Evolutionary conservation across 2,329 filamentous ascomycete species (phyloP).

Genomic region (Arthrobotrys entomopaga): DNA sequence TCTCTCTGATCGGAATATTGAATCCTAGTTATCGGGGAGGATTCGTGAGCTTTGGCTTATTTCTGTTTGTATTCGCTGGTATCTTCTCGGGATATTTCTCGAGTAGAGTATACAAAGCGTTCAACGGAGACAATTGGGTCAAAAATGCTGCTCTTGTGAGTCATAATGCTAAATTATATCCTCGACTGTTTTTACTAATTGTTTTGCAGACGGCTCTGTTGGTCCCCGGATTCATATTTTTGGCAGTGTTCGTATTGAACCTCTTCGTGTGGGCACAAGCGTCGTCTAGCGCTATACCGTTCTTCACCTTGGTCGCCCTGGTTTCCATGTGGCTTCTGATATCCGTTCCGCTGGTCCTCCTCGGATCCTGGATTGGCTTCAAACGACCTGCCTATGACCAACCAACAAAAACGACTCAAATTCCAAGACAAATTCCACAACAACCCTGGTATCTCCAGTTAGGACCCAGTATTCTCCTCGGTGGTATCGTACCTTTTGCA

Average conservation of each 20-base stretch:
- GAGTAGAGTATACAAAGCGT: conserved; percentile 82
- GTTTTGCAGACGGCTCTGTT: conserved; percentile 73
- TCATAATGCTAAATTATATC: conserved; percentile 24
- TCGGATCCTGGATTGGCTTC: conserved; percentile 81
- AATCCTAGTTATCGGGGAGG: conserved; percentile 91
- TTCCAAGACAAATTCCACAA: conserved; percentile 77
- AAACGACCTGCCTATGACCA: conserved; percentile 77
- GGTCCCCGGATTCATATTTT: conserved; percentile 81
- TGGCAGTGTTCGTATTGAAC: conserved; percentile 80
- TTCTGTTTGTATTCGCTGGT: conserved; percentile 84
- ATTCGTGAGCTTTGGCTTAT: conserved; percentile 84
- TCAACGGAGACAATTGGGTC: conserved; percentile 77
- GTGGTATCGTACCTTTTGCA: conserved; percentile 82
- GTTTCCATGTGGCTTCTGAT: conserved; percentile 83
- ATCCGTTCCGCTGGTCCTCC: conserved; percentile 84
- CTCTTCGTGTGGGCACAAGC: conserved; percentile 91
- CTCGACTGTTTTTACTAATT: conserved; percentile 5
- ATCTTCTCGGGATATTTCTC: conserved; percentile 89
- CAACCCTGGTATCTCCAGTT: conserved; percentile 80
- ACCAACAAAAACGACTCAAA: conserved; percentile 78
- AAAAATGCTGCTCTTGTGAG: conserved; percentile 76
- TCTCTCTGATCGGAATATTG: conserved; percentile 79
- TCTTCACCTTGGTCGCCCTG: conserved; percentile 78
- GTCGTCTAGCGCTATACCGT: conserved; percentile 85
- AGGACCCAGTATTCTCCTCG: conserved; percentile 73